Evolutionary conservation across 352 stramenopile species (phyloP), one percentile per base, ranked within the genome.

Genomic region (Globisporangium spinosum): DNA sequence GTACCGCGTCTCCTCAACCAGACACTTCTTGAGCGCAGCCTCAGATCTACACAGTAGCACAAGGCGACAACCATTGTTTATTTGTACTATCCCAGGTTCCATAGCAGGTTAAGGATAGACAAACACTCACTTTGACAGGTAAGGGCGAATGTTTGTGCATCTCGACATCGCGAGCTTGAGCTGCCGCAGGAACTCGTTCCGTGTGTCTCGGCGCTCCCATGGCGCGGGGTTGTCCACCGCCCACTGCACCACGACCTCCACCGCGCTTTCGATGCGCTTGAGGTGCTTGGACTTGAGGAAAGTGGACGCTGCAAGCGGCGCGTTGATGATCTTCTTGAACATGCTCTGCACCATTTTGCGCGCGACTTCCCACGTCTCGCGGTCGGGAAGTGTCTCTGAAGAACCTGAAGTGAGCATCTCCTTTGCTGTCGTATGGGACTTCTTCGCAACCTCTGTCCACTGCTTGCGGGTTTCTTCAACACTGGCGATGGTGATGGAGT

Each of bases 181-280:
- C 22, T 57, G 51, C 51, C 51, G 51, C 51, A 57, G 22, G 32
- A 57, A 57, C 22, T 57, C 51, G 23, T 23, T 57, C 10, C 51
- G 51, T 23, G 51, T 57, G 23, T 57, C 51, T 57, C 51, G 22
- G 27, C 51, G 51, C 51, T 57, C 51, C 9, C 51, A 23, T n/a
- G 51, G 51, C 10, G 51, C 5, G 6, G 51, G 51, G 23, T 57
- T 57, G 51, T 32, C 22, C 3, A 57, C 51, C 22, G 23, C 51
- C 51, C 51, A 57, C 22, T 57, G 51, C 23, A 57, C 51, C 15
- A 57, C 27, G 51, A 57, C 35, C 51, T 57, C 51, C n/a, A 57
- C 10, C 13, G 20, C 51, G 22, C 51, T 57, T 23, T 57, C 51
- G 23, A 57, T 23, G 10, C 51, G 51, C 51, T 57, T 57, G 51